Percentiles rank a stretch among this genome's conserved stretches.
Evolutionary conservation across 2,329 filamentous ascomycete genomes (phyloP).

Genomic region (Lecanosticta acicola): DNA sequence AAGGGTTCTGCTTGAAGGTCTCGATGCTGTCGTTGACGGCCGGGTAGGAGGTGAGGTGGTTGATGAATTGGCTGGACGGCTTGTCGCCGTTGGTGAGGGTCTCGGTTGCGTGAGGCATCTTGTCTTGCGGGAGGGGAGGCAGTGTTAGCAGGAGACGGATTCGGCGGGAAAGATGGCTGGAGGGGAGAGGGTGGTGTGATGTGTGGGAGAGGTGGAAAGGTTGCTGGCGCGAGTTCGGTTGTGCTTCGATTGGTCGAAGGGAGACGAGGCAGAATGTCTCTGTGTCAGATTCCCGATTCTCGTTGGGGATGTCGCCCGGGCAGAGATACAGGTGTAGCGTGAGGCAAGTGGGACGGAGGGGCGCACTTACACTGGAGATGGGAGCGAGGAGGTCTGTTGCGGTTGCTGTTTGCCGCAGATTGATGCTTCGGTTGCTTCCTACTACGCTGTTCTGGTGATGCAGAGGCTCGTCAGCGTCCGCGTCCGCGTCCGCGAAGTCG

Average conservation of each 20-base stretch:
- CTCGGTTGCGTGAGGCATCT: slow-evolving; percentile 47
- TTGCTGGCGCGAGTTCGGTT: background rate
- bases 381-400: too few species aligned
- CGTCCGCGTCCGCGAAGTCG: background rate
- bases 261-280: background rate
- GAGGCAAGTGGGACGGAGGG: too few species aligned
- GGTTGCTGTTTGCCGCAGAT: too few species aligned
- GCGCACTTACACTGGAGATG: too few species aligned
- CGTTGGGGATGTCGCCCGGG: background rate
- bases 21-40: slow-evolving; percentile 72
- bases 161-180: background rate
- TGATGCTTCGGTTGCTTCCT: too few species aligned
- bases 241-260: background rate
- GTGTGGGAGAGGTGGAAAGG: background rate
- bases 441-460: too few species aligned
- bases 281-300: background rate
- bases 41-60: slow-evolving; percentile 76
- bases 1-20: slow-evolving; percentile 73
- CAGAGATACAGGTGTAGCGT: too few species aligned
- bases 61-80: slow-evolving; percentile 44
- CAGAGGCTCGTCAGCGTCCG: too few species aligned
- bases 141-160: slow-evolving; percentile 2
- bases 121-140: background rate
- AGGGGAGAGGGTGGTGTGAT: background rate
- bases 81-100: slow-evolving; percentile 47